Percentiles rank a stretch among this genome's conserved stretches.
These are phyloP conservation scores for Phaseolus coccineus DNA, from an alignment of 331 rosid genomes.

Conservation along the genomic window DNA sequence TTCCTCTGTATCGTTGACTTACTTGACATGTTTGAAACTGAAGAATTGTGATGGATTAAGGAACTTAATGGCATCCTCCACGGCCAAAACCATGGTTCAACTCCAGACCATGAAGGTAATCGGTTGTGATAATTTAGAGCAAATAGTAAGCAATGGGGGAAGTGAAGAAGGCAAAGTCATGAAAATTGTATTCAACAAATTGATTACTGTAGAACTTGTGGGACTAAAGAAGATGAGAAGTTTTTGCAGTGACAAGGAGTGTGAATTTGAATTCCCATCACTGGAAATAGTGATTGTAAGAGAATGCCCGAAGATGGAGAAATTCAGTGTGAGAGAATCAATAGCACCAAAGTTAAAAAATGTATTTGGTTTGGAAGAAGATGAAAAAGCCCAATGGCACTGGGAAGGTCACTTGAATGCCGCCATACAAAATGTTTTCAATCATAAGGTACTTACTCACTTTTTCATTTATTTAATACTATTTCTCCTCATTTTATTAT, in stretches of 20 bases:
- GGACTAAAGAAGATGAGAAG: neutral
- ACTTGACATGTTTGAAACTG: slow-evolving; percentile 22
- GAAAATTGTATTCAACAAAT: slow-evolving; percentile 19
- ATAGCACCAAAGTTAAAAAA: slow-evolving; percentile 23
- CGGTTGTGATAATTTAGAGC: too few relatives aligned
- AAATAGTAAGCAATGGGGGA: slow-evolving; percentile 22
- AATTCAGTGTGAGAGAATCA: neutral
- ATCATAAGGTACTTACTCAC: slow-evolving; percentile 4
- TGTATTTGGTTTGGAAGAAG: neutral
- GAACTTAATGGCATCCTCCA: slow-evolving; percentile 25
- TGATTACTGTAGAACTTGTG: slow-evolving; percentile 36
- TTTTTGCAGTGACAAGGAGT: slow-evolving; percentile 21
- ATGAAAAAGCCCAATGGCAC: neutral
- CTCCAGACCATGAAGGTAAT: slow-evolving; percentile 24
- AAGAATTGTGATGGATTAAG: rapidly evolving
- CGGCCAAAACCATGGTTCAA: slow-evolving; percentile 36
- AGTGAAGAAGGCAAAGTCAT: neutral
- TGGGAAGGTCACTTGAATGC: slow-evolving; percentile 45
- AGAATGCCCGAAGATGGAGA: slow-evolving; percentile 32
- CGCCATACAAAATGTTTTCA: slow-evolving; percentile 9
- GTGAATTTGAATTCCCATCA: slow-evolving; percentile 22
- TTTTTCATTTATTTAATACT: neutral
- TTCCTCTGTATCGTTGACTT: slow-evolving; percentile 1
- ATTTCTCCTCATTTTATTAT: neutral
- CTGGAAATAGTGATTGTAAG: slow-evolving; percentile 35